Conservation (phyloP, 768 basidiomycete species). For the Strobilomyces dryophilus region DNA sequence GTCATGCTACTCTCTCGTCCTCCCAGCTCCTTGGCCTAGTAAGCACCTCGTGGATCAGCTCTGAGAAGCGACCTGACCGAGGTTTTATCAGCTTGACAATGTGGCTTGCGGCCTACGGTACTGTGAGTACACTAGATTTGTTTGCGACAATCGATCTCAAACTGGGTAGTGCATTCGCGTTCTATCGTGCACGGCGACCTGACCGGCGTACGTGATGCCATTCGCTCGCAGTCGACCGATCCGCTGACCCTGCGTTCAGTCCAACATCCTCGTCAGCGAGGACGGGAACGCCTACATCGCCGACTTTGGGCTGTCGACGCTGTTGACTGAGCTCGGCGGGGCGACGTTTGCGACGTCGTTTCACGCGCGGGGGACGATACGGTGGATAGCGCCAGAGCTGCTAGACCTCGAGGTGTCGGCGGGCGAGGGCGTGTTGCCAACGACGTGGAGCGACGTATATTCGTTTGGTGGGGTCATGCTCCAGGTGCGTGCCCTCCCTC, state of each 20-base stretch:
- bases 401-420: background rate
- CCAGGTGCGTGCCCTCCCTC: conserved; percentile 5
- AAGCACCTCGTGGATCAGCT: background rate
- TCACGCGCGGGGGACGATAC: conserved; percentile 9
- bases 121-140: background rate
- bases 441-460: conserved; percentile 13
- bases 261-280: conserved; percentile 40
- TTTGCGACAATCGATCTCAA: background rate
- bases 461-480: conserved; percentile 22
- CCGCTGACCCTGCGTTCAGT: conserved; percentile 18
- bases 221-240: background rate
- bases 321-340: conserved; percentile 7
- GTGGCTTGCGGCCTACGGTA: conserved; percentile 13
- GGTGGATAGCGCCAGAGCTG: conserved; percentile 19
- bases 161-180: conserved; percentile 11
- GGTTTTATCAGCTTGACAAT: conserved; percentile 5
- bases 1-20: conserved; percentile 5
- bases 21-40: background rate
- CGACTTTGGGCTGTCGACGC: conserved; percentile 40
- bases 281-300: conserved; percentile 35
- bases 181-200: conserved; percentile 19
- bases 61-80: background rate
- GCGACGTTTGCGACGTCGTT: conserved; percentile 17
- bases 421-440: background rate
- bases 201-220: conserved; percentile 9